These are phyloP conservation scores for Dimargaris xerosporica DNA, from an alignment of 192 early-diverging fungal species.

Conservation along the genomic window DNA sequence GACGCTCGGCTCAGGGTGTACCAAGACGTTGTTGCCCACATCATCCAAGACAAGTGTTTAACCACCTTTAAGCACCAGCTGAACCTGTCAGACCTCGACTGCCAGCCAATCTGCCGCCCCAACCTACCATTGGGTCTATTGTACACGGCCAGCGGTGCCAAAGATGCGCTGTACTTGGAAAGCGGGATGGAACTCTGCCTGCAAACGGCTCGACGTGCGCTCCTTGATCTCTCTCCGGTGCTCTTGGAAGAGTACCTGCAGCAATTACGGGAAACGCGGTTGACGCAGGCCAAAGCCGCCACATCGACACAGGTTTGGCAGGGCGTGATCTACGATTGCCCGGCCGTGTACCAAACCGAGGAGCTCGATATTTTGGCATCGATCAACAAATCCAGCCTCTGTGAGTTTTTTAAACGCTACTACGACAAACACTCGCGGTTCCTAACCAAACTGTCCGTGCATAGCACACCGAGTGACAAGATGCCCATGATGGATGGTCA, in stretches of 20 bases:
- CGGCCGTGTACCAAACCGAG: conserved; percentile 7
- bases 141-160: neutral
- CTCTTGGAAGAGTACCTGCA: neutral
- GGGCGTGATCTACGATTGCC: neutral
- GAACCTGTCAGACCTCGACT: neutral
- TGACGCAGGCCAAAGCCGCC: neutral
- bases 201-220: neutral
- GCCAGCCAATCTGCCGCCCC: neutral
- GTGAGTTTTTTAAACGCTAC: conserved; percentile 8
- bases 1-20: conserved; percentile 6
- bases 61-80: neutral
- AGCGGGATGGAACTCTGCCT: conserved; percentile 11
- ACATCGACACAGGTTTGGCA: conserved; percentile 3
- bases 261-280: neutral
- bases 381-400: conserved; percentile 2
- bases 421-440: conserved; percentile 2
- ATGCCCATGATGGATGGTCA: conserved; percentile 9
- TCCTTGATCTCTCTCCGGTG: conserved; percentile 2
- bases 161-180: neutral
- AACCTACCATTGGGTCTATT: conserved; percentile 2
- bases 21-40: conserved; percentile 2
- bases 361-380: conserved; percentile 10
- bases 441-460: conserved; percentile 8
- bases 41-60: conserved; percentile 8
- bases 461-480: conserved; percentile 1